phyloP scores from a whole-genome alignment of 495 filamentous ascomycete species.

The Pseudevernia furfuracea region DNA sequence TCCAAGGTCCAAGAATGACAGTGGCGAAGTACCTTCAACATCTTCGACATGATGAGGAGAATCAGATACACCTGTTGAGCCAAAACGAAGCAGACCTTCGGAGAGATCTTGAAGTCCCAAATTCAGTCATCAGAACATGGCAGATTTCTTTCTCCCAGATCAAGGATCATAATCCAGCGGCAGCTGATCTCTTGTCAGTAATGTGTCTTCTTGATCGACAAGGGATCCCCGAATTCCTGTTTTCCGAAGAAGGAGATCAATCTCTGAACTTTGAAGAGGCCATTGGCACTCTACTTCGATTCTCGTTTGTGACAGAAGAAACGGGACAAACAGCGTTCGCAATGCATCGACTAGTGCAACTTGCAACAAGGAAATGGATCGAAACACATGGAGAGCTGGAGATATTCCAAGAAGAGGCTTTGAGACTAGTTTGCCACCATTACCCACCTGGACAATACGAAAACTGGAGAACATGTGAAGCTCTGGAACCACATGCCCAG shows the following conservation, averaged over 20 bases:
- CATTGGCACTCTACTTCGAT: neutral
- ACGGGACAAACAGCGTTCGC: slow-evolving; percentile 26
- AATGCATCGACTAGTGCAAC: slow-evolving; percentile 44
- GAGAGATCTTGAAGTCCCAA: slow-evolving; percentile 32
- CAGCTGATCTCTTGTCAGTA: slow-evolving; percentile 37
- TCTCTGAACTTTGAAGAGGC: neutral
- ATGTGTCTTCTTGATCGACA: slow-evolving; percentile 39
- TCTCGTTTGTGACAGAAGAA: neutral
- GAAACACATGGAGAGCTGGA: slow-evolving; percentile 31
- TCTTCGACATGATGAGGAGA: slow-evolving; percentile 30
- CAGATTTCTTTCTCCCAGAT: slow-evolving; percentile 44
- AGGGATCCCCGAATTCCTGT: slow-evolving; percentile 33
- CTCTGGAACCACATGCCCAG: slow-evolving; percentile 7
- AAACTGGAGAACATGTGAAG: neutral
- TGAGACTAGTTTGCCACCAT: slow-evolving; percentile 31
- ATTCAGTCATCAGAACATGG: slow-evolving; percentile 41
- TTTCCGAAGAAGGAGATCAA: neutral
- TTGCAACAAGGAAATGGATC: slow-evolving; percentile 39
- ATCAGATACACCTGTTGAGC: slow-evolving; percentile 32
- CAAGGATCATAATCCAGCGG: slow-evolving; percentile 23
- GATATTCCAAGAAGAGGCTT: slow-evolving; percentile 34
- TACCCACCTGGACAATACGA: slow-evolving; percentile 30
- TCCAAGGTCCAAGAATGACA: slow-evolving; percentile 25
- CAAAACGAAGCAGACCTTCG: slow-evolving; percentile 34
- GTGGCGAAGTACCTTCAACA: slow-evolving; percentile 30